phyloP scores from a whole-genome alignment of 805 yeast genomes.

The Lipomyces oligophaga region DNA sequence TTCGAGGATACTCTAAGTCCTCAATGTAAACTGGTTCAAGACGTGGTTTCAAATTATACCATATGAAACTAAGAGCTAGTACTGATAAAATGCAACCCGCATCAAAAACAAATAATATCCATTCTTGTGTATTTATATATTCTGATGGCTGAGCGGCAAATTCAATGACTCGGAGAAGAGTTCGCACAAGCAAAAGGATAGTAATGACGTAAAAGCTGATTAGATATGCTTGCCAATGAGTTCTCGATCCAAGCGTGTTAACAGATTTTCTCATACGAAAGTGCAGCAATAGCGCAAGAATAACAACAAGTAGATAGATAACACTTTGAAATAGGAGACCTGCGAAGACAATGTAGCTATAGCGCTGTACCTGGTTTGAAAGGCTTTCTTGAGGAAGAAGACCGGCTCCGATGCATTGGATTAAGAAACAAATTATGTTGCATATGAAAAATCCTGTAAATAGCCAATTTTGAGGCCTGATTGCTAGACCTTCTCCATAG shows the following conservation, averaged over 20 bases:
- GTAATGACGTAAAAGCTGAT: conserved; percentile 1
- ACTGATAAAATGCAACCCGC: conserved; percentile 3
- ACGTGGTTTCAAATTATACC: neutral
- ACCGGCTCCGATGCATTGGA: conserved; percentile 33
- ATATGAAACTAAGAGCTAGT: neutral
- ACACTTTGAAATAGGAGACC: conserved; percentile 38
- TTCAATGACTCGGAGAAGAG: conserved; percentile 2
- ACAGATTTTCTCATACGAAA: neutral
- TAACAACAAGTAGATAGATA: conserved; percentile 36
- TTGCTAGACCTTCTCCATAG: conserved; percentile 15
- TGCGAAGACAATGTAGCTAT: conserved; percentile 33
- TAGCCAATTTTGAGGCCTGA: conserved; percentile 21
- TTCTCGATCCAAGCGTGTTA: neutral
- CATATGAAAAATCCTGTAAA: conserved; percentile 31
- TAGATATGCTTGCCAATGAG: conserved; percentile 1
- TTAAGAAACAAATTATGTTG: conserved; percentile 30
- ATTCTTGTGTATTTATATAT: conserved; percentile 5
- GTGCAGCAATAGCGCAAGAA: conserved; percentile 28
- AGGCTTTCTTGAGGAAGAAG: conserved; percentile 1
- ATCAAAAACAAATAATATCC: conserved; percentile 5
- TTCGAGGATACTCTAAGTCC: neutral
- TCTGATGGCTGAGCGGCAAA: conserved; percentile 4
- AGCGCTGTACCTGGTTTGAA: conserved; percentile 10
- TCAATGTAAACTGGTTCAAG: neutral
- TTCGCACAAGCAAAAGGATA: conserved; percentile 3